Evolutionary conservation across 2,329 filamentous ascomycete genomes (phyloP).

Genomic region (Ascochyta viciae-villosae): DNA sequence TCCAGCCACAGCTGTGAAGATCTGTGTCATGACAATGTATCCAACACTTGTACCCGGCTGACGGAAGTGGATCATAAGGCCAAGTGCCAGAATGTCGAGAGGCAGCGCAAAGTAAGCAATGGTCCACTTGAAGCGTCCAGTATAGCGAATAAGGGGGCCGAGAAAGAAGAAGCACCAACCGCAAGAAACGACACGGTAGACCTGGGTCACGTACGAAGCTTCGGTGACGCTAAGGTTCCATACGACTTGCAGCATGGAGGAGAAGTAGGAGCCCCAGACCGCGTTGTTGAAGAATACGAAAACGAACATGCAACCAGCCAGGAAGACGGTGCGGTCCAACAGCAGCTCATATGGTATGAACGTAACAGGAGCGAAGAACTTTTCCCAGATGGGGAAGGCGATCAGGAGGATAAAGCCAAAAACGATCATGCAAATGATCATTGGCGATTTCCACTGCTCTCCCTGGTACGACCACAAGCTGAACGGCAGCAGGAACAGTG

Average conservation of each 20-base stretch:
- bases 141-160: slow-evolving; percentile 25
- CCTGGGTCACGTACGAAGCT: slow-evolving; percentile 45
- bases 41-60: slow-evolving; percentile 31
- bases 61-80: slow-evolving; percentile 39
- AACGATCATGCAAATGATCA: slow-evolving; percentile 49
- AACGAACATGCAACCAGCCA: slow-evolving; percentile 57
- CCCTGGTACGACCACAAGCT: slow-evolving; percentile 55
- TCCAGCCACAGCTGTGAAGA: slow-evolving; percentile 32
- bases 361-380: slow-evolving; percentile 44
- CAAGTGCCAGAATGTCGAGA: slow-evolving; percentile 28
- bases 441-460: slow-evolving; percentile 39
- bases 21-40: slow-evolving; percentile 41
- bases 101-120: slow-evolving; percentile 27
- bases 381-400: slow-evolving; percentile 48
- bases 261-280: slow-evolving; percentile 48
- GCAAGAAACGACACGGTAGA: slow-evolving; percentile 41
- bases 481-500: slow-evolving; percentile 73
- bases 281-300: slow-evolving; percentile 31
- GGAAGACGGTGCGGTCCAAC: slow-evolving; percentile 56
- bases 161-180: slow-evolving; percentile 27
- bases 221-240: slow-evolving; percentile 36
- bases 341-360: slow-evolving; percentile 55
- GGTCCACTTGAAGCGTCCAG: slow-evolving; percentile 29
- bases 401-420: slow-evolving; percentile 43
- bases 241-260: slow-evolving; percentile 49